Evolutionary conservation across 306 rosid species (phyloP), one percentile per base, ranked within the genome.

Genomic region (Canavalia ensiformis): DNA sequence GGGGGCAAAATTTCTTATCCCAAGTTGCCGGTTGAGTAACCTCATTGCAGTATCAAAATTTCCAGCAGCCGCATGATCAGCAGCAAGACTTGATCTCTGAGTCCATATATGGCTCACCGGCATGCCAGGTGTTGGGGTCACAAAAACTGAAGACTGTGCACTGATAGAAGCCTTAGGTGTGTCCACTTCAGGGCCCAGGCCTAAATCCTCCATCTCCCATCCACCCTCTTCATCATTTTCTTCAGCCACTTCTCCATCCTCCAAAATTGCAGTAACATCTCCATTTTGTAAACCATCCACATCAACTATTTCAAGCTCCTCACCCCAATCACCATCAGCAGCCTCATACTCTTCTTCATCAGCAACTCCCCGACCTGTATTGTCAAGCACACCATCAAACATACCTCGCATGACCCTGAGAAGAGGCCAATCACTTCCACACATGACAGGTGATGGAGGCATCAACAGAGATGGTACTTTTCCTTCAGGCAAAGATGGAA

Each of bases 21-120:
- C 98, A 78, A 95, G 98, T 81, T 95, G 98, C 76, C 97, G 88
- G 86, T 86, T 88, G 74, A 95, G 88, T 76, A 95, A 81, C 76
- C 97, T 85, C 98, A 95, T 95, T 47, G 97, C 97, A 57, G 98
- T 90, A 63, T 95, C 98, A 39, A 92, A 92, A 83, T 95, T 91
- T 25, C 98, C 98, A 12, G 97, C 98, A 77, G 98, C 98, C 6
- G 90, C 98, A 78, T 95, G 98, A 79, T 95, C 98, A 59, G 98
- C 98, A 0, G 98, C 98, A 84, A 95, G 94, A 68, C 97, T 89
- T 42, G 98, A 92, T 68, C 81, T 90, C 88, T 95, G 98, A 83
- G 37, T 88, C 98, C 98, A 95, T 64, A 92, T 91, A 83, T 95
- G 94, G 84, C 86, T 90, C 3, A 92, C 97, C 2, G 98, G 92